Base-by-base conservation (phyloP, 2,329 filamentous ascomycete genomes). In the Fusarium papillatum region DNA sequence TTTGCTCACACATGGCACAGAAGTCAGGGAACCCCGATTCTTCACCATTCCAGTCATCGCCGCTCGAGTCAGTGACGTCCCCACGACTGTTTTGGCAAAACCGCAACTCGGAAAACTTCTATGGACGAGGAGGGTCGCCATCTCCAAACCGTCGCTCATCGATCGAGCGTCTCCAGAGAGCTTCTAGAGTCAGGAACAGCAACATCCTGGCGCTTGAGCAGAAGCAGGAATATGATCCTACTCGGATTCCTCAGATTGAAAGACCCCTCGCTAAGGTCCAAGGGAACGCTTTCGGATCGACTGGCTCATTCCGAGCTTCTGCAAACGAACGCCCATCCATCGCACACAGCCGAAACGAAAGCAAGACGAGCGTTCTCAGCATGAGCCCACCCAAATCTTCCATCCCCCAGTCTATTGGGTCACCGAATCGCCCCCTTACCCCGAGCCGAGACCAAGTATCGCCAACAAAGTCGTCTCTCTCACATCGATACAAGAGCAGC, bases 161-260 rank as follows among this genome's bases (percentile, higher is more conserved):
- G 22, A 96, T 99, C 78, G 97, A 99, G 89, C 96, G 96, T 81
- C 90, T 99, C 71, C 97, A 98, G 86, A 95, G 93, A 83, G 96
- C 95, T 38, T 98, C 96, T 67, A 94, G 97, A 72, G 97, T 99
- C 80, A 98, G 96, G 89, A 98, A 98, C 87, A 98, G 96, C 90
- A 98, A 93, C 86, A 98, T 98, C 89, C 95, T 98, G 83, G 95
- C 95, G 50, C 93, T 96, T 67, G 96, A 98, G 85, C 94, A 95
- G 82, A 96, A 96, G 86, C 92, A 95, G 83, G 94, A 97, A 87
- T 98, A 98, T 87, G 95, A 98, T 83, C 95, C 96, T 34, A 90
- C 93, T 68, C 91, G 92, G 76, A 86, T 95, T 66, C 93, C 94
- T 57, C 89, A 94, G 70, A 90, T 98, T 72, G 95, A 98, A 85